Evolutionary conservation across 371 early-diverging fungal species (phyloP), one percentile per base, ranked within the genome.

Genomic region (Mucor racemosus): DNA sequence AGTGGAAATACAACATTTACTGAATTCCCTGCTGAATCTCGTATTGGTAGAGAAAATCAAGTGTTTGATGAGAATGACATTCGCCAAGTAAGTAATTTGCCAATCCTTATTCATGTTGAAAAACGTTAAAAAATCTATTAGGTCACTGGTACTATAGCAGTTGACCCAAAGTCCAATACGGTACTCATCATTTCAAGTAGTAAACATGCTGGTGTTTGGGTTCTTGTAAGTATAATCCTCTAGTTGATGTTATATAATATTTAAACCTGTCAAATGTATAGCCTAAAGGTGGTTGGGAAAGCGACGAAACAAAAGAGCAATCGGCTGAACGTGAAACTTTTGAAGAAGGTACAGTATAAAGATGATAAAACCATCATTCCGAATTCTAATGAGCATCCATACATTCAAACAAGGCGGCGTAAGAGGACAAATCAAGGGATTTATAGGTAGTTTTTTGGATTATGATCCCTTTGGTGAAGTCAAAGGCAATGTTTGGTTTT

Each of bases 281-380:
- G 75, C 89, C 89, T 13, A 88, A 88, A 69, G 89, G 89, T 7
- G 89, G 89, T 34, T 88, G 89, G 89, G 89, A 88, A 60, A 86
- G 78, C 56, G 89, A 88, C 58, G 89, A 88, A 68, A 80, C 86
- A 34, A 73, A 77, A 55, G 82, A 83, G 65, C 77, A 86, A 65
- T 84, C 86, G 11, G 89, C 89, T 13, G 73, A 67, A 19, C 77
- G 89, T 15, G 89, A 88, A 64, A 86, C 87, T 2, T 88, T 84
- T 62, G 89, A 88, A 82, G 89, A 88, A 78, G 86, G 88, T 85
- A 78, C 19, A 10, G 5, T 5, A 15, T 31, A 33, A 9, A 15
- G 14, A 33, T 55, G 14, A 5, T 55, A n/a, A n/a, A 15, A n/a
- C 55, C 7, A 34, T 55, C 0, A 0, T 4, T 26, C 1, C 3